Evolutionary conservation across 305 asterid genomes (phyloP), one percentile per base, ranked within the genome.

Genomic region (Rubia peregrina): DNA sequence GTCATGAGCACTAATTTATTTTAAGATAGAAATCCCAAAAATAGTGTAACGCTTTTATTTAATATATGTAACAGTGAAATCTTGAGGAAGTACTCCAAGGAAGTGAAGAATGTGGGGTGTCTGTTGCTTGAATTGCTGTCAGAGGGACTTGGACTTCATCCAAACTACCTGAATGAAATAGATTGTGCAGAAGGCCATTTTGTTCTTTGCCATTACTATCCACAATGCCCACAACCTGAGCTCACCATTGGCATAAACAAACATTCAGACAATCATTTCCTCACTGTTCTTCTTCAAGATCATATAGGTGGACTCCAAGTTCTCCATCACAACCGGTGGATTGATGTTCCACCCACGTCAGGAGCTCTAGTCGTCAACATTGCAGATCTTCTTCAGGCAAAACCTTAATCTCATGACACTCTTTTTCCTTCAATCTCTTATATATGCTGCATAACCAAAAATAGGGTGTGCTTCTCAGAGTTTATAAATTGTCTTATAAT

Each of bases 171-270:
- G 21, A 70, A 36, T n/a, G 68, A 66, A 14, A 42, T 56, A 71
- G 65, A 68, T 33, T 75, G 72, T 9, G 43, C 71, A 9, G 65
- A 36, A 8, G 71, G 63, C 1, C 33, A 64, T 7, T 13, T 43
- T 40, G 17, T 63, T 16, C 53, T 75, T 3, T 64, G 75, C 55
- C 71, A 75, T 8, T 75, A 75, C 67, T 70, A 70, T 56, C 79
- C 79, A 42, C 56, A 74, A 44, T 75, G 79, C 42, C 79, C 75
- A 14, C 71, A 70, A 24, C 79, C 79, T 30, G 74, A 76, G 2
- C 61, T 67, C 1, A 72, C 80, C 13, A n/a, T 76, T 19, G 80
- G 80, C 26, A 46, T 49, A 8, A 62, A 21, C 24, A 67, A 44
- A 40, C 79, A 76, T 63, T 71, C 73, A 22, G 76, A 76, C 61